Evolutionary conservation across 805 yeast species (phyloP), one percentile per base, ranked within the genome.

Genomic region (Nakazawaea anatomiae): DNA sequence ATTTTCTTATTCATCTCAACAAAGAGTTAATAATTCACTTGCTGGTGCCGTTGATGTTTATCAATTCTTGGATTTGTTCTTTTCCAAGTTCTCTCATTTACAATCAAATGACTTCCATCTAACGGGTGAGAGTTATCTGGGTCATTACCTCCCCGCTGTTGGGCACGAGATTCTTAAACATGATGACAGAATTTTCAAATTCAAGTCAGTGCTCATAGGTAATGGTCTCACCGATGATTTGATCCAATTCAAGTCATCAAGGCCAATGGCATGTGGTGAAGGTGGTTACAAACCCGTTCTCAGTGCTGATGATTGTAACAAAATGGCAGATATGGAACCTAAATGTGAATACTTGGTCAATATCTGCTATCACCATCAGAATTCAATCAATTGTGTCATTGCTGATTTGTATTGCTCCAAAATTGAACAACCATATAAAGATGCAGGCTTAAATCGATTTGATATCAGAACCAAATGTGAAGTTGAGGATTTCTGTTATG

Each of bases 221-320:
- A 90, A 90, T 65, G 97, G 97, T 48, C 77, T 89, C 59, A 87
- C 96, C 39, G 96, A 90, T 70, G 84, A 94, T 6, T 76, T 85
- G 64, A 75, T 79, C 54, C 96, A 89, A 71, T 83, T 84, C 67
- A 80, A 80, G 55, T 78, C 80, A 68, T 88, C 85, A 66, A 83
- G 85, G 64, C 95, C 95, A 67, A 90, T 89, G 97, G 96, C 96
- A 11, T 90, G 97, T 71, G 96, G 96, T 56, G 76, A 82, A 62
- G 96, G 96, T 59, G 97, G 96, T 40, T 72, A 63, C 66, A 85
- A 85, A 39, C 73, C 90, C 9, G 88, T 89, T 5, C 30, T 47
- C 8, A 8, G 10, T 29, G 32, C 18, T 4, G 36, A 42, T 7
- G 85, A 86, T 60, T 92, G 99, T 72, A 76, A 79, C 46, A 68